phyloP scores from a whole-genome alignment of 2,329 filamentous ascomycete species.

The Pezicula carpinea region DNA sequence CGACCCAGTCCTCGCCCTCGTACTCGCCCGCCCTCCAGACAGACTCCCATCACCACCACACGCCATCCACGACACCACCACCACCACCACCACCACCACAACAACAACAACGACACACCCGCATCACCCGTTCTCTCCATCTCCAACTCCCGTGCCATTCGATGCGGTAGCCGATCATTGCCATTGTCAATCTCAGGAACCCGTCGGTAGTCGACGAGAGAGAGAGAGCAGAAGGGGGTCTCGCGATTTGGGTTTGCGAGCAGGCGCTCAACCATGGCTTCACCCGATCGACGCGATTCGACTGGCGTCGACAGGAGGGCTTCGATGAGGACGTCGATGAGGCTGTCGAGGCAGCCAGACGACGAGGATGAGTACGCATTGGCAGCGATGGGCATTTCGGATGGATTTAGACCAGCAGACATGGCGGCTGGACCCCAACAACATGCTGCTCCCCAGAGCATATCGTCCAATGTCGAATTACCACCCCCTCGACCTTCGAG shows the following conservation, averaged over 20 bases:
- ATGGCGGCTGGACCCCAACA: conserved; percentile 12
- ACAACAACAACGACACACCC: no score
- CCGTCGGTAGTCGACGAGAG: background rate
- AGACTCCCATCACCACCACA: no score
- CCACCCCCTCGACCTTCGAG: conserved; percentile 44
- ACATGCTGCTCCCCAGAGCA: conserved; percentile 9
- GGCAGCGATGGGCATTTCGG: conserved; percentile 46
- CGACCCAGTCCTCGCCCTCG: no score
- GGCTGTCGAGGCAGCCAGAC: conserved; percentile 32
- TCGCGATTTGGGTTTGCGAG: background rate
- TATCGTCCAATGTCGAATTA: conserved; percentile 14
- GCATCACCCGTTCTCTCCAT: no score
- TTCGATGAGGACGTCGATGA: conserved; percentile 38
- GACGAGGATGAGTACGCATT: conserved; percentile 47
- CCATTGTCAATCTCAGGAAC: background rate
- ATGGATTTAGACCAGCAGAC: conserved; percentile 42
- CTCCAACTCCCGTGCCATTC: background rate
- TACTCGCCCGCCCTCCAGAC: no score
- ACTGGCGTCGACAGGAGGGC: conserved; percentile 36
- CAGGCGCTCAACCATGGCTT: conserved; percentile 33
- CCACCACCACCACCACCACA: no score
- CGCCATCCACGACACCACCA: no score
- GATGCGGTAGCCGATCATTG: no score
- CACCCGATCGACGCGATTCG: conserved; percentile 32
- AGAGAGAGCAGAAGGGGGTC: conserved; percentile 1